Base-by-base conservation (phyloP, 2,329 filamentous ascomycete species). In the Aspergillus sp. region DNA sequence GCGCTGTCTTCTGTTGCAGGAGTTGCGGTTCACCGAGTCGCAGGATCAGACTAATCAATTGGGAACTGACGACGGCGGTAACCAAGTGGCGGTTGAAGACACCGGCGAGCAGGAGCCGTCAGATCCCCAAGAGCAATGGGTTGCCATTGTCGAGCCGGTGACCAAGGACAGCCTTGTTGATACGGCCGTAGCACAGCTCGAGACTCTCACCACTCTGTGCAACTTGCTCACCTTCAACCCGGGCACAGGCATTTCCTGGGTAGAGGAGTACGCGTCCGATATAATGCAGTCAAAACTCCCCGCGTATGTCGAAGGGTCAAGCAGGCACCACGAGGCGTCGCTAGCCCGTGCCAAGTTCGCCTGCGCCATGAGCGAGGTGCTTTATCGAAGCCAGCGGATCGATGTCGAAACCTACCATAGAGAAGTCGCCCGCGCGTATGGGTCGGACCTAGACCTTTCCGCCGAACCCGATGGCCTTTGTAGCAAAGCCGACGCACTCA, bases 101-200 rank as follows among this genome's bases (percentile, higher is more conserved):
- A 15, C 36, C 16, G 37, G 41, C 2, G 43, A 52, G 11, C 35
- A 45, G n/a, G 47, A 51, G 3, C 24, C 33, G 13, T 30, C 39
- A 10, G 50, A 50, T 29, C 57, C 43, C 26, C 37, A 71, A 24
- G 76, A 77, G 38, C 71, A 79, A 45, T 82, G 76, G 71, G 78
- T 76, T 12, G 72, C 68, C 3, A 68, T 85, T n/a, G 66, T 80
- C 33, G 77, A 80, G 41, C 75, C 79, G 0, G 63, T 82, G 15
- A 80, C 78, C 2, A 69, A 74, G 15, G 66, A 69, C 29, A 75
- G 75, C 1, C 68, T 86, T 5, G 61, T 84, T 1, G 81, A 86
- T 39, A 84, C 79, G 0, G 67, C 77, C 10, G 64, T 81, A 19
- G 77, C 79, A 4, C 75, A 80, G 41, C 55, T 84, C 31, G 74